Evolutionary conservation across 2,329 filamentous ascomycete genomes (phyloP).

Genomic region (Proliferodiscus dingleyae): DNA sequence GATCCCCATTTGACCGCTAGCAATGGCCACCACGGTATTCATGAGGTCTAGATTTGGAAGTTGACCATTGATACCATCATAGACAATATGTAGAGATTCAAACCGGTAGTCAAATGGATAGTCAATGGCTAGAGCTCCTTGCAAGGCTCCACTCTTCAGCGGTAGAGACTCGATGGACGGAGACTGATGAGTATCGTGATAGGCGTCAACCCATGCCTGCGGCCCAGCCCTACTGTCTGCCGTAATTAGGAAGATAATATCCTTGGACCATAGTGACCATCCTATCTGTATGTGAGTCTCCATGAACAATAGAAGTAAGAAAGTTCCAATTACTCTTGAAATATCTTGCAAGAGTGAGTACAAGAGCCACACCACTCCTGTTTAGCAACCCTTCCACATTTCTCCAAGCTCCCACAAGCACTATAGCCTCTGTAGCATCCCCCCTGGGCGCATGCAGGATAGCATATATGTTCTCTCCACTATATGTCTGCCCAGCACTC

Average conservation of each 20-base stretch:
- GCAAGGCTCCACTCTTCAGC: conserved; percentile 87
- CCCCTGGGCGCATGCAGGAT: conserved; percentile 90
- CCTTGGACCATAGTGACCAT: conserved; percentile 98
- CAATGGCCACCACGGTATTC: conserved; percentile 87
- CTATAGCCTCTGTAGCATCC: conserved; percentile 95
- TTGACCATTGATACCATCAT: conserved; percentile 94
- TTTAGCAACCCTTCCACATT: conserved; percentile 78
- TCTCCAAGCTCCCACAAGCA: conserved; percentile 83
- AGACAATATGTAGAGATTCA: conserved; percentile 82
- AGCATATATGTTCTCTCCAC: conserved; percentile 88
- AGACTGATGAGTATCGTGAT: conserved; percentile 82
- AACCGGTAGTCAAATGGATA: conserved; percentile 83
- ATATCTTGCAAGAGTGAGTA: conserved; percentile 83
- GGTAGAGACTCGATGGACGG: conserved; percentile 68
- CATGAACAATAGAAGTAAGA: background rate
- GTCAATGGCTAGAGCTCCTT: conserved; percentile 90
- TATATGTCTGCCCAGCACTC: conserved; percentile 66
- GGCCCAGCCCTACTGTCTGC: conserved; percentile 85
- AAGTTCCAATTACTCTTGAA: conserved; percentile 64
- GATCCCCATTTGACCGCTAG: conserved; percentile 88
- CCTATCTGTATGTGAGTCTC: conserved; percentile 38
- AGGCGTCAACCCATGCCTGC: conserved; percentile 96
- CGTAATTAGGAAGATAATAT: conserved; percentile 88
- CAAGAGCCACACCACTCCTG: conserved; percentile 78
- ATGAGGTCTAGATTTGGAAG: conserved; percentile 93